Evolutionary conservation across 192 early-diverging fungal genomes (phyloP).

Genomic region (Entomortierella chlamydospora): DNA sequence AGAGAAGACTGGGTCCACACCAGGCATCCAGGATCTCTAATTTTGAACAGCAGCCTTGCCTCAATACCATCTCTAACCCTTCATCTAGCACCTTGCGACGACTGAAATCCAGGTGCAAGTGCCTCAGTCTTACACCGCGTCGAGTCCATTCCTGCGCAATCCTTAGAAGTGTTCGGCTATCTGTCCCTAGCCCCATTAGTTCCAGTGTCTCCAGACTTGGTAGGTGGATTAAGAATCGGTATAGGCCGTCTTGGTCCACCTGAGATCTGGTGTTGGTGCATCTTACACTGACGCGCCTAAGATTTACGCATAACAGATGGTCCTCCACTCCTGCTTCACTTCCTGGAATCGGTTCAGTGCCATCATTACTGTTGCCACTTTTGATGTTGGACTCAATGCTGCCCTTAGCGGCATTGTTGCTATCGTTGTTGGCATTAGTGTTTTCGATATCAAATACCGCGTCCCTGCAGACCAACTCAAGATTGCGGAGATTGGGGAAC

Average conservation of each 20-base stretch:
- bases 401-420: too few species aligned
- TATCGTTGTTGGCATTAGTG: not conserved
- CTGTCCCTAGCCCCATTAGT: slow-evolving; percentile 3
- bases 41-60: slow-evolving; percentile 9
- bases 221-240: not conserved
- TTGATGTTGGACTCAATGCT: not conserved
- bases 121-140: slow-evolving; percentile 4
- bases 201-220: slow-evolving; percentile 7
- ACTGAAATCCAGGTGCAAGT: slow-evolving; percentile 1
- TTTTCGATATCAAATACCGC: slow-evolving; percentile 7
- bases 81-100: slow-evolving; percentile 5
- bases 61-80: slow-evolving; percentile 6
- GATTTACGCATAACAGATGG: not conserved
- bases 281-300: slow-evolving; percentile 3
- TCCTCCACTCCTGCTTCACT: not conserved
- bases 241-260: slow-evolving; percentile 6
- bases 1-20: slow-evolving; percentile 19
- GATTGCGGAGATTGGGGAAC: slow-evolving; percentile 15
- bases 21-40: slow-evolving; percentile 13
- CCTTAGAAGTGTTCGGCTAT: not conserved
- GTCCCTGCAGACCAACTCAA: slow-evolving; percentile 9
- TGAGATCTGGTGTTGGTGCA: slow-evolving; percentile 15
- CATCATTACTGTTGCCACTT: not conserved
- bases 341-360: too few species aligned
- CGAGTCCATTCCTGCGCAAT: slow-evolving; percentile 28